Percentiles rank a stretch among this genome's conserved stretches.
These are phyloP conservation scores for Telfairia occidentalis DNA, from an alignment of 331 rosid genomes.

Conservation along the genomic window DNA sequence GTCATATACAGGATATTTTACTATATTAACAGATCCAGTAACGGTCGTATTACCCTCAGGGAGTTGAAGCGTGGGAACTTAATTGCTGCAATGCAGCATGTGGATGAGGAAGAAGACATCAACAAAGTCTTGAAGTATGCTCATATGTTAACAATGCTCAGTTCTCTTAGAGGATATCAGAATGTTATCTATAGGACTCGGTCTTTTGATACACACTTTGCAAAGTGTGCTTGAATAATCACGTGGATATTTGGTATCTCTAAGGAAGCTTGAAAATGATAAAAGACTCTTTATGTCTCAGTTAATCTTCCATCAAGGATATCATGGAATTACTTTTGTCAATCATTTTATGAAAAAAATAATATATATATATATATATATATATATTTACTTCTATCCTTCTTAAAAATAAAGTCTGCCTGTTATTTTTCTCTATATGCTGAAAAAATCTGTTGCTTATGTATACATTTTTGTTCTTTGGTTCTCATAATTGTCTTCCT, in stretches of 20 bases:
- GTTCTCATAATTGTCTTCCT: neutral
- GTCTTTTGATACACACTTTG: neutral
- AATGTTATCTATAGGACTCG: neutral
- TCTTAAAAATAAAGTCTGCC: neutral
- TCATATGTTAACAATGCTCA: constrained; percentile 8
- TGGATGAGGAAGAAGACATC: constrained; percentile 94
- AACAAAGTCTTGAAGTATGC: constrained; percentile 89
- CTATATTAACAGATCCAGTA: constrained; percentile 82
- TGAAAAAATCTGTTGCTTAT: neutral
- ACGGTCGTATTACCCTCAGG: constrained; percentile 77
- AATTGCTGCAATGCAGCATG: constrained; percentile 98
- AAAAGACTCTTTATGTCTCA: neutral
- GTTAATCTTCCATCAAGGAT: neutral
- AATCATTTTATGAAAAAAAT: neutral
- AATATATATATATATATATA: too few relatives aligned
- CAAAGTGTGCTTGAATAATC: neutral
- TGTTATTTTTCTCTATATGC: neutral
- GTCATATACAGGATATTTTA: constrained; percentile 94
- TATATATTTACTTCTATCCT: neutral
- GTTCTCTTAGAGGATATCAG: neutral
- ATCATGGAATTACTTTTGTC: neutral
- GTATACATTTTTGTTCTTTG: neutral
- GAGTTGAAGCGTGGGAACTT: constrained; percentile 90
- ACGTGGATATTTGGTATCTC: neutral
- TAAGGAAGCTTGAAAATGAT: neutral